Evolutionary conservation across 2,329 filamentous ascomycete species (phyloP), one percentile per base, ranked within the genome.

Genomic region (Exophiala lecanii-corni): DNA sequence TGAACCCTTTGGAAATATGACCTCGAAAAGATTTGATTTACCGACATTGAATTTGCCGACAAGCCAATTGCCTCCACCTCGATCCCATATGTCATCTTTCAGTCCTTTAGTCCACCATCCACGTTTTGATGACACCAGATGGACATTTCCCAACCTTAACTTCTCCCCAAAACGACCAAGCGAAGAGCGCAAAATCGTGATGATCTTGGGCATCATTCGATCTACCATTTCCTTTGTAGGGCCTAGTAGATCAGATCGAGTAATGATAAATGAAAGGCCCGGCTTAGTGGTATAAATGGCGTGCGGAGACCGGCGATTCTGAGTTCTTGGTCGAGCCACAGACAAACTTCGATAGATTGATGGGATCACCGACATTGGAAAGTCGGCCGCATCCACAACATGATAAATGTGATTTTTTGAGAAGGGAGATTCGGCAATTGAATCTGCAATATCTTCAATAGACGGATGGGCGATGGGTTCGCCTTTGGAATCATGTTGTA

Each of bases 31-130:
- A 59, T 84, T 84, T 56, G 91, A 97, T 67, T 98, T 98, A 17
- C 92, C 94, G 2, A 97, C 94, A 59, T 98, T 98, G 50, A 89
- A 88, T 64, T 95, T 97, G n/a, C 92, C 92, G 2, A 98, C 85
- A 73, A 98, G 82, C 91, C 92, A 98, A 12, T 86, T 83, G 12
- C 82, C 92, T 3, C 91, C 91, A 3, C 88, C 89, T 36, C 86
- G 78, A 32, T 81, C 69, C 75, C 81, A 89, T 35, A 98, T 89
- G 36, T 89, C 83, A 55, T 95, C 82, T 62, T 87, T 95, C 42
- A 98, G 69, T 37, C 84, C 73, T 53, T 78, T 84, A 0, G 89
- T 95, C 87, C 91, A 96, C 92, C 94, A 98, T 7, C 78, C 77
- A 45, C 86, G 75, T 59, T 85, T 85, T 7, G 91, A 81, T 58